These are phyloP conservation scores for Bolboschoenoplectus hybrid DNA, from an alignment of 202 grass and related monocot species.

Conservation along the genomic window DNA sequence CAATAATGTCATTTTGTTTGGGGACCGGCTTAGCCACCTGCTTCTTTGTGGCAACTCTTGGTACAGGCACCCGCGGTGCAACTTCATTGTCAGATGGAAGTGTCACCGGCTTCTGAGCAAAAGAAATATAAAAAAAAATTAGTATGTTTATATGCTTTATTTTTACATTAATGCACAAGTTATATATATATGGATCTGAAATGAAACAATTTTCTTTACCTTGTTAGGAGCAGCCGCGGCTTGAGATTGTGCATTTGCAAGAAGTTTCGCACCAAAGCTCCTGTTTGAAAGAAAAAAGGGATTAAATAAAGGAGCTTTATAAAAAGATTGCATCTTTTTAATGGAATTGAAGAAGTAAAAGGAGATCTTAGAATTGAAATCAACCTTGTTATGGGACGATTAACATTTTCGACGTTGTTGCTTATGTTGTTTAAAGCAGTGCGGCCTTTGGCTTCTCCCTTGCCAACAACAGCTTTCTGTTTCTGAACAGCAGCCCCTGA, in stretches of 20 bases:
- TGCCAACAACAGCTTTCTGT: slow-evolving; percentile 26
- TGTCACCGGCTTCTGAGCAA: slow-evolving; percentile 45
- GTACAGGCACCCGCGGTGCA: slow-evolving; percentile 25
- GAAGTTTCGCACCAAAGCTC: slow-evolving; percentile 70
- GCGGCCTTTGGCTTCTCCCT: slow-evolving; percentile 25
- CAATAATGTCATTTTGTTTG: slow-evolving; percentile 37
- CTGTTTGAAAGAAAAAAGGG: slow-evolving; percentile 29
- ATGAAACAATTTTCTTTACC: slow-evolving; percentile 28
- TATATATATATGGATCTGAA: background rate
- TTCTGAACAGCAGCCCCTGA: slow-evolving; percentile 25
- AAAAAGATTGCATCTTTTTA: background rate
- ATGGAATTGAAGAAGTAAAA: slow-evolving; percentile 27
- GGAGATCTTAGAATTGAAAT: slow-evolving; percentile 16
- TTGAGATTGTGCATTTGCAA: slow-evolving; percentile 60
- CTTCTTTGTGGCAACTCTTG: slow-evolving; percentile 46
- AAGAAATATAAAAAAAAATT: background rate
- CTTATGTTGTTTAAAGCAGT: slow-evolving; percentile 35
- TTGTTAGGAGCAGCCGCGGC: slow-evolving; percentile 47
- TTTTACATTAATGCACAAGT: slow-evolving; percentile 5
- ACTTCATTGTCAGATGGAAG: slow-evolving; percentile 36
- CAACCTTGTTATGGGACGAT: slow-evolving; percentile 55
- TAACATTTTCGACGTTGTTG: slow-evolving; percentile 50
- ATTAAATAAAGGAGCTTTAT: background rate
- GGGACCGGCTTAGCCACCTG: slow-evolving; percentile 36
- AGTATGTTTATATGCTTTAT: background rate